Evolutionary conservation across 2,329 filamentous ascomycete species (phyloP).

Genomic region (Dryadomyces quercus-mongolicae): DNA sequence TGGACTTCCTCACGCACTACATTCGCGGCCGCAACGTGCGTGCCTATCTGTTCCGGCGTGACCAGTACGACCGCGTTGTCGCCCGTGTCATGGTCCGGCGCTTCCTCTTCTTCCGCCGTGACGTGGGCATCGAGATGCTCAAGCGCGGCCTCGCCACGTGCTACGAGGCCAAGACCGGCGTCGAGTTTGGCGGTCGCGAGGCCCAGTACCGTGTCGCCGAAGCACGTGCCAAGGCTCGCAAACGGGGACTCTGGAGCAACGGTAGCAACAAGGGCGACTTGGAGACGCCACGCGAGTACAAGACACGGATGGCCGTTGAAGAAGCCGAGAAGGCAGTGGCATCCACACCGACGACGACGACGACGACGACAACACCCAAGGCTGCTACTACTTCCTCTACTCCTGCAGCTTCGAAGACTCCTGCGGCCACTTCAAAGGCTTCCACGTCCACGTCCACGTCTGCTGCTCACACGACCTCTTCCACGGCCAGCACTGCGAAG

Average conservation of each 20-base stretch:
- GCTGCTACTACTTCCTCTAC: background rate
- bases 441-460: background rate
- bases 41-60: slow-evolving; percentile 68
- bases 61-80: slow-evolving; percentile 88
- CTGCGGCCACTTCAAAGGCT: background rate
- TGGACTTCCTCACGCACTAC: slow-evolving; percentile 66
- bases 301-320: slow-evolving; percentile 39
- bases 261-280: slow-evolving; percentile 39
- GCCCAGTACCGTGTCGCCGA: slow-evolving; percentile 54
- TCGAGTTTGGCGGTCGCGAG: slow-evolving; percentile 70
- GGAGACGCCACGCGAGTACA: slow-evolving; percentile 84
- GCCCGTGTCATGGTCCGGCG: slow-evolving; percentile 67
- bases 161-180: slow-evolving; percentile 84
- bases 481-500: background rate
- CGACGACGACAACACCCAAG: background rate
- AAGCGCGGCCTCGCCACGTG: slow-evolving; percentile 74
- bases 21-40: slow-evolving; percentile 63
- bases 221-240: slow-evolving; percentile 50
- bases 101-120: slow-evolving; percentile 51
- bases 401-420: background rate
- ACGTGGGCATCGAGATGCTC: slow-evolving; percentile 86
- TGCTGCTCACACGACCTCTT: too few relatives aligned
- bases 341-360: background rate
- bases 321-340: slow-evolving; percentile 12
- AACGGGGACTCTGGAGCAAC: slow-evolving; percentile 64